Evolutionary conservation across 2,329 filamentous ascomycete genomes (phyloP), one percentile per base, ranked within the genome.

Genomic region (Remersonia thermophila): DNA sequence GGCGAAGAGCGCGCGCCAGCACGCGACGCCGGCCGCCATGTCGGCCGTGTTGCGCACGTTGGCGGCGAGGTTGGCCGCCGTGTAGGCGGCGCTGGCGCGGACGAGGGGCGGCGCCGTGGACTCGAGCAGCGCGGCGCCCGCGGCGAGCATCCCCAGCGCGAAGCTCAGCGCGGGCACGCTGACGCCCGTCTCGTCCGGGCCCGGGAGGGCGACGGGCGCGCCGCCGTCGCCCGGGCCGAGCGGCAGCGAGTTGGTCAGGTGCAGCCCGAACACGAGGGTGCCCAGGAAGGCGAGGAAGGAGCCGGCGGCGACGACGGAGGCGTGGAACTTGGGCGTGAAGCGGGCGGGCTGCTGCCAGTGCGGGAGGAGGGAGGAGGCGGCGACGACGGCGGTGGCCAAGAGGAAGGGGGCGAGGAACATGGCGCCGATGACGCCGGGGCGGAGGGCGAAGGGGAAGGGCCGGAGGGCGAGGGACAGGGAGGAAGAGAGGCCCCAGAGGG

Each of bases 381-480:
- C 50, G 0, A 59, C 54, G 2, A 57, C 47, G 9, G 53, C 42
- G 1, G 55, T 53, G 10, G 58, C 55, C 11, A 67, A 48, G 7
- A 68, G 36, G 48, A 65, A 68, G 0, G 67, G 65, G 0, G 55
- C 61, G 0, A 56, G 45, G 46, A 68, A 55, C 35, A 74, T 55
- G 3, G 58, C 53, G 12, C 70, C 70, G 3, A 71, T 45, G 3
- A 51, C 47, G 2, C 53, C 45, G 1, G 61, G 52, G 2, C 53
- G 48, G 3, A 70, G 56, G 30, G 55, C 51, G 35, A 65, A 61
- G 0, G 68, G 67, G 33, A 58, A 48, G 1, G 60, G 56, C 2
- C 58, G 50, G 43, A 73, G 66, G 16, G 73, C 51, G 3, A 67
- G 54, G 4, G 67, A 63, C 11, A 73, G 49, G 1, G 63, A 64